Evolutionary conservation across 331 rosid species (phyloP).

Genomic region (Quercus tomentella): DNA sequence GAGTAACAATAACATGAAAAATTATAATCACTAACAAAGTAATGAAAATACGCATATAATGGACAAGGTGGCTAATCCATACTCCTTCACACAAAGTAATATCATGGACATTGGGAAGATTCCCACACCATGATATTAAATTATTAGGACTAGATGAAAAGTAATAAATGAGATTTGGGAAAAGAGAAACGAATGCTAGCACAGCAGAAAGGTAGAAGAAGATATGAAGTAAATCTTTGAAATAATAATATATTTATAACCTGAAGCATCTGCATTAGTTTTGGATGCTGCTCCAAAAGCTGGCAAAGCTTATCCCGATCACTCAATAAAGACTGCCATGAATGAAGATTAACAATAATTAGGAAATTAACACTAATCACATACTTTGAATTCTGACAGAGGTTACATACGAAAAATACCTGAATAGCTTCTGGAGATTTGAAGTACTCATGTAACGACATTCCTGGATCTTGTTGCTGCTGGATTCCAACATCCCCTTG

Average conservation of each 20-base stretch:
- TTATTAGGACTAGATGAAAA: neutral
- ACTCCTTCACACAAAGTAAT: neutral
- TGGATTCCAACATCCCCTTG: conserved; percentile 44
- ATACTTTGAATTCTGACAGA: neutral
- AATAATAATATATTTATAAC: conserved; percentile 33
- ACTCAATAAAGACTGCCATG: conserved; percentile 79
- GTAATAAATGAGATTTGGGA: neutral
- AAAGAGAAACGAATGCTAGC: neutral
- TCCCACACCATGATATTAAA: neutral
- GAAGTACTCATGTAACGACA: conserved; percentile 83
- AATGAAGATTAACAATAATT: conserved; percentile 17
- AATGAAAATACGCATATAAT: neutral
- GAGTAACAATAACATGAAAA: neutral
- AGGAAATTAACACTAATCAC: conserved; percentile 11
- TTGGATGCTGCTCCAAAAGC: conserved; percentile 99
- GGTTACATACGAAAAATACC: conserved; percentile 31
- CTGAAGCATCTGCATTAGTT: conserved; percentile 99
- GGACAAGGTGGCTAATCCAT: neutral
- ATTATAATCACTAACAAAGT: neutral
- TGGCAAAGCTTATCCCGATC: conserved; percentile 93
- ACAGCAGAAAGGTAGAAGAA: neutral
- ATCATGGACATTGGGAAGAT: neutral
- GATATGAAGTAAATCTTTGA: neutral
- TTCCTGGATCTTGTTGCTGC: conserved; percentile 68
- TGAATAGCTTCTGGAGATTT: conserved; percentile 98